Evolutionary conservation across 2,329 filamentous ascomycete genomes (phyloP), one percentile per base, ranked within the genome.

Genomic region (Lasiodiplodia gonubiensis): DNA sequence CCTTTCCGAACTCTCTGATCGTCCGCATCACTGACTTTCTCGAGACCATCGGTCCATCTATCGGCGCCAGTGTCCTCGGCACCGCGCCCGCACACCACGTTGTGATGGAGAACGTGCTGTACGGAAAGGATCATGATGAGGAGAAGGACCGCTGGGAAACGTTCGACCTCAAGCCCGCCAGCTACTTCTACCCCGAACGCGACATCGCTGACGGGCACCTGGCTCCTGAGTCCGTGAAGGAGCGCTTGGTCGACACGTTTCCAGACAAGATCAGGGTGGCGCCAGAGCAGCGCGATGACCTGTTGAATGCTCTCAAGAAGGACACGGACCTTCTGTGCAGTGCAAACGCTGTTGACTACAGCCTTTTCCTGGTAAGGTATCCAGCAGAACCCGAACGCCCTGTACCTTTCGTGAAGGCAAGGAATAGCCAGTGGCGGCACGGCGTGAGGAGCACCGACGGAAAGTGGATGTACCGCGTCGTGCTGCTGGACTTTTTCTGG

Each of bases 401-500:
- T 55, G 76, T 79, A 2, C 76, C 80, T 0, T 77, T 79, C 3
- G 37, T 64, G n/a, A 27, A 33, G 27, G 23, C 49, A 7, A 16
- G 33, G 8, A 68, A 68, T 2, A 71, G 74, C 1, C 76, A 78
- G 27, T 93, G 90, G 90, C 82, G 90, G 12, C 84, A 81, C 0
- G 90, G 90, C 0, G 73, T 92, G 0, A 71, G 78, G 0, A 90
- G 89, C 11, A 80, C 83, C 0, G 88, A 92, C 72, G 86, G 86
- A 0, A 86, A 87, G 71, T 90, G 89, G 82, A 80, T 89, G 14
- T 93, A 92, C 72, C 85, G 90, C 2, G 88, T 86, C 3, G 85
- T 89, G 0, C 78, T 93, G 16, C 80, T 93, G 39, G 91, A 93
- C 76, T 93, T 93, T 78, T 92, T 93, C 80, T 93, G 90, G 90